A percentile compares a stretch with the other conserved stretches of the same genome.
Evolutionary conservation across 805 yeast genomes (phyloP).

Genomic region (Jamesozyma lodderae): DNA sequence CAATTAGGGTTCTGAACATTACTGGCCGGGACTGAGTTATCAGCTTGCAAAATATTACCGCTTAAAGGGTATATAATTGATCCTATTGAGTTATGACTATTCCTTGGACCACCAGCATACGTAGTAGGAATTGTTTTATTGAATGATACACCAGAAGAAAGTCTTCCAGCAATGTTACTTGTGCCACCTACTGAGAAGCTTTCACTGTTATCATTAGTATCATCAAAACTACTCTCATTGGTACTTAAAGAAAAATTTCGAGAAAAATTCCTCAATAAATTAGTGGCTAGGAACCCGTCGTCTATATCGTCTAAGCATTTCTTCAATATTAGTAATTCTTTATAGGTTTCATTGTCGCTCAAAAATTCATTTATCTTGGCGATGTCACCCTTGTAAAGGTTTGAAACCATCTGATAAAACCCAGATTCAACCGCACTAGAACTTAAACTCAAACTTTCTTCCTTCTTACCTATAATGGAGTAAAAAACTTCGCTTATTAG

Average conservation of each 20-base stretch:
- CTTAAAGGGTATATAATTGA: slow-evolving; percentile 13
- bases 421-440: slow-evolving; percentile 9
- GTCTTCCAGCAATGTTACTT: neutral
- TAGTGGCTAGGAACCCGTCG: slow-evolving; percentile 54
- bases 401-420: slow-evolving; percentile 17
- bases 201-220: slow-evolving; percentile 1
- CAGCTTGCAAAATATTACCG: neutral
- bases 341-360: slow-evolving; percentile 22
- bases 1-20: neutral
- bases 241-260: slow-evolving; percentile 26
- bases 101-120: slow-evolving; percentile 17
- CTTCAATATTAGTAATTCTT: slow-evolving; percentile 42
- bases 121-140: neutral
- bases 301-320: slow-evolving; percentile 51
- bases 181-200: neutral
- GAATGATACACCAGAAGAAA: neutral
- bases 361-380: slow-evolving; percentile 17
- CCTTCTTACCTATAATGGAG: slow-evolving; percentile 62
- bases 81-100: slow-evolving; percentile 20
- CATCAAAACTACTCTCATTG: slow-evolving; percentile 13
- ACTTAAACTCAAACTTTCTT: slow-evolving; percentile 30
- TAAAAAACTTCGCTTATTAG: slow-evolving; percentile 59
- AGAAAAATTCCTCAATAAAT: slow-evolving; percentile 41
- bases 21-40: too few relatives aligned
- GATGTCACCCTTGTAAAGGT: slow-evolving; percentile 19